phyloP scores from a whole-genome alignment of 1,284 basidiomycete genomes.

The Apiotrichum sp. region DNA sequence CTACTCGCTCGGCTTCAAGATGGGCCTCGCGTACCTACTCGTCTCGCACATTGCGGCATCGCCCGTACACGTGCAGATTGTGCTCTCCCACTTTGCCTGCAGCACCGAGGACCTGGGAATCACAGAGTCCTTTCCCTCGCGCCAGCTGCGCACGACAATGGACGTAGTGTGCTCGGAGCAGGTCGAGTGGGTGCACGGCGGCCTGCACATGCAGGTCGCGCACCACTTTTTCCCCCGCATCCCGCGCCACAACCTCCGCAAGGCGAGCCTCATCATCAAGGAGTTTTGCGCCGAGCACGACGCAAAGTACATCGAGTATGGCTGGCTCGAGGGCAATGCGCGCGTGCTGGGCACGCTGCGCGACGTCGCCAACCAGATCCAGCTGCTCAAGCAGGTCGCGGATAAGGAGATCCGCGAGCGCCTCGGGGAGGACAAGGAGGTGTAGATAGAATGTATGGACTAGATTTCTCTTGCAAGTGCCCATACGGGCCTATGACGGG shows the following conservation, averaged over 20 bases:
- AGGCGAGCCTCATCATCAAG: constrained; percentile 74
- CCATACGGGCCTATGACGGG: no score
- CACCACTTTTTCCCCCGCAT: constrained; percentile 95
- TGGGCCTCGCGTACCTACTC: constrained; percentile 50
- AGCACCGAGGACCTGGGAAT: constrained; percentile 88
- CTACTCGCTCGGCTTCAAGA: constrained; percentile 45
- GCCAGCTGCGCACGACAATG: constrained; percentile 91
- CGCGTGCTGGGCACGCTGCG: constrained; percentile 42
- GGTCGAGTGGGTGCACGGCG: constrained; percentile 87
- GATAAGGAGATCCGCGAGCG: constrained; percentile 40
- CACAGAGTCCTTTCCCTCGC: constrained; percentile 80
- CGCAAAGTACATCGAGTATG: constrained; percentile 81
- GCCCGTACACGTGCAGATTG: constrained; percentile 64
- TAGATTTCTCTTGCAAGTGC: no score
- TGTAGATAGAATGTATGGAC: no score
- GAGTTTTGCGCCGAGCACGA: constrained; percentile 78
- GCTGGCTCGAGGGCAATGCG: constrained; percentile 65
- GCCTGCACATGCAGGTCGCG: constrained; percentile 87
- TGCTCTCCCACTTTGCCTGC: constrained; percentile 95
- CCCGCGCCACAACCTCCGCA: constrained; percentile 84
- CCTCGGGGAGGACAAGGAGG: background rate
- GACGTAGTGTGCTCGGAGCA: constrained; percentile 83
- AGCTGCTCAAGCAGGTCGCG: constrained; percentile 44
- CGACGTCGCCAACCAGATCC: constrained; percentile 46
- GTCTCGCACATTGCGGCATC: constrained; percentile 53